These are phyloP conservation scores for Pythium grandisporangium DNA, from an alignment of 352 stramenopile genomes.

Conservation along the genomic window DNA sequence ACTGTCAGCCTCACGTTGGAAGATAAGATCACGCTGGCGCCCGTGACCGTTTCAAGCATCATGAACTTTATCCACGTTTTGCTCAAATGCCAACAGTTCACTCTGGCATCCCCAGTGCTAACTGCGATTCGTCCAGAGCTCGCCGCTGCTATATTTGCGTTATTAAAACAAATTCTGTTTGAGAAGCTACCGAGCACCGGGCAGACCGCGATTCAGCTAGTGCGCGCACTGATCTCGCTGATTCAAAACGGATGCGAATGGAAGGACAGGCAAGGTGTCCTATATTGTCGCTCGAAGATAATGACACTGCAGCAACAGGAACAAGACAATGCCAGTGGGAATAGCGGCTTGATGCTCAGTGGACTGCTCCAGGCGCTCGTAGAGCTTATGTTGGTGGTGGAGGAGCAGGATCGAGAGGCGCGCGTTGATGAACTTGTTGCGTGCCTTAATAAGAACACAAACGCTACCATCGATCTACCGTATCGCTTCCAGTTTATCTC, in stretches of 20 bases:
- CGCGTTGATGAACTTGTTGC: conserved; percentile 40
- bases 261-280: conserved; percentile 57
- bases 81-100: conserved; percentile 30
- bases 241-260: conserved; percentile 54
- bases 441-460: conserved; percentile 43
- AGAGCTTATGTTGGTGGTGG: conserved; percentile 75
- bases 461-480: conserved; percentile 39
- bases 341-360: conserved; percentile 64
- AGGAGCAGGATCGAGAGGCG: conserved; percentile 52
- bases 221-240: conserved; percentile 56
- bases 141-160: conserved; percentile 49
- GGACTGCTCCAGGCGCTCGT: conserved; percentile 71
- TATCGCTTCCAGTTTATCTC: conserved; percentile 79
- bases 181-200: conserved; percentile 49
- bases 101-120: background rate
- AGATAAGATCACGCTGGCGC: conserved; percentile 62
- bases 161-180: conserved; percentile 59
- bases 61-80: conserved; percentile 57
- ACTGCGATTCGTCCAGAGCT: conserved; percentile 46
- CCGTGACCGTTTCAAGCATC: conserved; percentile 47
- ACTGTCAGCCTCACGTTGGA: conserved; percentile 58
- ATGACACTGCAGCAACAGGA: conserved; percentile 78
- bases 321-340: too few relatives aligned
- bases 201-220: conserved; percentile 43
- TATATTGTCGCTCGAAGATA: conserved; percentile 83